Base-by-base conservation (phyloP, 1,284 basidiomycete species). In the Marasmius oreades region DNA sequence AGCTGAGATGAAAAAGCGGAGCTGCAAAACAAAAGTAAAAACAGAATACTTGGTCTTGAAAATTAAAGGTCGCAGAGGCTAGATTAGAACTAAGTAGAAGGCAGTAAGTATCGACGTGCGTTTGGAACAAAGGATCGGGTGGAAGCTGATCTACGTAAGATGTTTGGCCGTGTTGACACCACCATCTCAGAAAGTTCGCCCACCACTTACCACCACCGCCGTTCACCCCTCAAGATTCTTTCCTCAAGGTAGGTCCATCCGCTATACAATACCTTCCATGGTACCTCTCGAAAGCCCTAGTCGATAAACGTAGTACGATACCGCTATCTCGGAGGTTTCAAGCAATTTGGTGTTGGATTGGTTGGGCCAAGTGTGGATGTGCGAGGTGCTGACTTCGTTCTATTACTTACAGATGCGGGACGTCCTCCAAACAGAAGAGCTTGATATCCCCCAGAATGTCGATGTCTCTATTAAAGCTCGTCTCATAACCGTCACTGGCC, bases 371-470 rank as follows among this genome's bases (percentile, higher is more conserved):
- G 10, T 57, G 22, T 52, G 59, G 62, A 61, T 63, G 55, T 52
- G 55, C 39, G 33, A 37, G 28, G 34, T 60, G 54, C 57, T 60
- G 60, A 61, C 66, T 51, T 61, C 59, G 42, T 59, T 60, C 47
- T 50, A 3, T 11, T 18, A 23, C 54, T 59, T 60, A 37, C 67
- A 92, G 86, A 95, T 95, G 92, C 88, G 85, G 76, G 90, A 93
- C 84, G 82, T 95, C 72, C 85, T 92, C 79, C 85, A 92, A 79
- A 93, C 90, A 64, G 95, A 98, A 90, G 91, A 93, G 76, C 87
- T 98, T 77, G 81, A 83, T 62, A 86, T 98, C 69, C 95, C 95
- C 59, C 86, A 89, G 70, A 86, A 84, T 66, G 89, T 98, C 68
- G 86, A 87, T 57, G 85, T 97, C 64, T 72, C 77, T 68, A 82